Evolutionary conservation across 2,329 filamentous ascomycete genomes (phyloP).

Genomic region (Immersiporthe knoxdaviesiana): DNA sequence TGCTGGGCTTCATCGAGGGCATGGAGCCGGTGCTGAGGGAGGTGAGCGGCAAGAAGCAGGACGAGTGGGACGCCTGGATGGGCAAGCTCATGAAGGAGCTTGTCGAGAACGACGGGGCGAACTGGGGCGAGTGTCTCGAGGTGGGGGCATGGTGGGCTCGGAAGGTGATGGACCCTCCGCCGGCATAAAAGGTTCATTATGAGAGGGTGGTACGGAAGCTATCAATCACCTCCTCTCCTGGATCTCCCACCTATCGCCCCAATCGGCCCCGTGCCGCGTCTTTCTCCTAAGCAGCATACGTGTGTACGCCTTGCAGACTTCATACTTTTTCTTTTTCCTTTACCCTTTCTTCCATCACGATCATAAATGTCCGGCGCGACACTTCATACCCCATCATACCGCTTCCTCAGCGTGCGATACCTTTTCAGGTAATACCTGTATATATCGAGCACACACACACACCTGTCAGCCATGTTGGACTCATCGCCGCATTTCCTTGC

Average conservation of each 20-base stretch:
- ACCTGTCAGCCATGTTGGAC: constrained; percentile 11
- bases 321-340: not conserved
- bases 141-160: constrained; percentile 88
- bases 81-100: constrained; percentile 85
- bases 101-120: constrained; percentile 76
- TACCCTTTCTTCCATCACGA: not conserved
- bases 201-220: not conserved
- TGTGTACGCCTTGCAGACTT: not conserved
- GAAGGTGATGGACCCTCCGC: constrained; percentile 55
- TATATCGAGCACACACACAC: constrained; percentile 26
- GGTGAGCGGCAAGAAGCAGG: constrained; percentile 81
- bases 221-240: not conserved
- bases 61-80: constrained; percentile 92
- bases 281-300: not conserved
- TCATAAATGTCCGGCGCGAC: not conserved
- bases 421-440: constrained; percentile 87
- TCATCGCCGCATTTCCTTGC: not conserved
- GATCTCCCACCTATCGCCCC: not conserved
- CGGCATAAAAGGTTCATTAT: not conserved
- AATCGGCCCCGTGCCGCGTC: not conserved
- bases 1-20: constrained; percentile 82
- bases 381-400: constrained; percentile 63
- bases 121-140: constrained; percentile 83
- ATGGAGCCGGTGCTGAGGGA: constrained; percentile 83
- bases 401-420: constrained; percentile 81